These are phyloP conservation scores for Xylaria sp. DNA, from an alignment of 495 filamentous ascomycete genomes.

Conservation along the genomic window DNA sequence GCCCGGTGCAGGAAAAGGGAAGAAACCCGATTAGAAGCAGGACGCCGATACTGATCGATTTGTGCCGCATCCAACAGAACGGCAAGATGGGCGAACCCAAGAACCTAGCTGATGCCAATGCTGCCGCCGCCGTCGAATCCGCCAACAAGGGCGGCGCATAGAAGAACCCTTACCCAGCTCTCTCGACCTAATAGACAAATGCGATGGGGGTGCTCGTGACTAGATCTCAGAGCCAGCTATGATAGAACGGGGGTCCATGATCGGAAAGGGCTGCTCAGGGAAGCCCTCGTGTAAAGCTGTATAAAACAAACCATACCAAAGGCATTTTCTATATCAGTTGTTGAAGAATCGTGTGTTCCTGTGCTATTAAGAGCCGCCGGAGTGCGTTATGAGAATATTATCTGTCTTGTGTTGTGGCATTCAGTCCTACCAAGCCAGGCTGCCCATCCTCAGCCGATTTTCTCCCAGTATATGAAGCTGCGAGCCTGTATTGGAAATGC, in stretches of 20 bases:
- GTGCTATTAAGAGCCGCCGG: background rate
- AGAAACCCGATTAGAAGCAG: constrained; percentile 1
- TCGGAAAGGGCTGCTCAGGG: constrained; percentile 22
- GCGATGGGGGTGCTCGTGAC: constrained; percentile 27
- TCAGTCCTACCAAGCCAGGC: background rate
- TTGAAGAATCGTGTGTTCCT: background rate
- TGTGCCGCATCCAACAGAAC: constrained; percentile 64
- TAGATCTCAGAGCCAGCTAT: constrained; percentile 18
- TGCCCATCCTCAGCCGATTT: background rate
- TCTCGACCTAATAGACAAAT: constrained; percentile 23
- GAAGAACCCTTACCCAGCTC: constrained; percentile 25
- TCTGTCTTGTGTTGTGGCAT: background rate
- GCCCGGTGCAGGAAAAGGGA: constrained; percentile 15
- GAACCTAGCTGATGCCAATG: constrained; percentile 76
- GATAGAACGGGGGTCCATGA: constrained; percentile 13
- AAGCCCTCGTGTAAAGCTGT: constrained; percentile 40
- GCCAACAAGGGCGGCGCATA: constrained; percentile 41
- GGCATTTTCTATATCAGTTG: constrained; percentile 22
- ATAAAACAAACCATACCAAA: constrained; percentile 36
- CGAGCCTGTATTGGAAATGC: background rate
- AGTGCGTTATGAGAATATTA: background rate
- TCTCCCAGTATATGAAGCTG: background rate
- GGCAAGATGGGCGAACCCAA: constrained; percentile 94
- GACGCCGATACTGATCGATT: constrained; percentile 35
- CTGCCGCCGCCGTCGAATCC: constrained; percentile 61